Conservation (phyloP, 306 rosid genomes). For the Vicia sativa region DNA sequence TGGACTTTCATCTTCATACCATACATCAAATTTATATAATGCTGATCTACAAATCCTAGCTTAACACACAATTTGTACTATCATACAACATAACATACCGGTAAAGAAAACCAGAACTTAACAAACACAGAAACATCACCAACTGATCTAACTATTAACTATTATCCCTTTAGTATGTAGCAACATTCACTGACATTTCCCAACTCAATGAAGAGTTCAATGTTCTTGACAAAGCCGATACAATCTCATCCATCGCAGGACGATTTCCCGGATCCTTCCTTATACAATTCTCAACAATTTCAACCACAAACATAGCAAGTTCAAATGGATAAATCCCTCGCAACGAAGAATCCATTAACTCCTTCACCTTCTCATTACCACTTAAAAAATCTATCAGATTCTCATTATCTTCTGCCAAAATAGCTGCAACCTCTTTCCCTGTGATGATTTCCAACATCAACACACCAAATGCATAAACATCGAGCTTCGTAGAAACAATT, state of each 20-base stretch:
- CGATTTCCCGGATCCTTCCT: conserved; percentile 63
- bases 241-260: conserved; percentile 74
- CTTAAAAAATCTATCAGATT: conserved; percentile 44
- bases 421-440: conserved; percentile 67
- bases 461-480: conserved; percentile 81
- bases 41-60: neutral
- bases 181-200: conserved; percentile 54
- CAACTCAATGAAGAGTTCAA: conserved; percentile 64
- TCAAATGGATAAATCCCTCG: conserved; percentile 59
- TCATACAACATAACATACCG: neutral
- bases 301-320: conserved; percentile 55
- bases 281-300: conserved; percentile 53
- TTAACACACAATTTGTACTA: neutral
- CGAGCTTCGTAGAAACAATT: conserved; percentile 73
- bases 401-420: conserved; percentile 45
- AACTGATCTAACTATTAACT: neutral
- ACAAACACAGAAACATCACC: neutral
- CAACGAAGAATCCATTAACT: conserved; percentile 62
- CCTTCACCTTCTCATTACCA: conserved; percentile 47
- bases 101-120: neutral
- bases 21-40: neutral
- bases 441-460: conserved; percentile 68
- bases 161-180: conserved; percentile 8
- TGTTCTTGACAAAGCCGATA: conserved; percentile 55
- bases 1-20: neutral